Conservation (phyloP, 768 basidiomycete genomes). For the Naganishia vishniacii region DNA sequence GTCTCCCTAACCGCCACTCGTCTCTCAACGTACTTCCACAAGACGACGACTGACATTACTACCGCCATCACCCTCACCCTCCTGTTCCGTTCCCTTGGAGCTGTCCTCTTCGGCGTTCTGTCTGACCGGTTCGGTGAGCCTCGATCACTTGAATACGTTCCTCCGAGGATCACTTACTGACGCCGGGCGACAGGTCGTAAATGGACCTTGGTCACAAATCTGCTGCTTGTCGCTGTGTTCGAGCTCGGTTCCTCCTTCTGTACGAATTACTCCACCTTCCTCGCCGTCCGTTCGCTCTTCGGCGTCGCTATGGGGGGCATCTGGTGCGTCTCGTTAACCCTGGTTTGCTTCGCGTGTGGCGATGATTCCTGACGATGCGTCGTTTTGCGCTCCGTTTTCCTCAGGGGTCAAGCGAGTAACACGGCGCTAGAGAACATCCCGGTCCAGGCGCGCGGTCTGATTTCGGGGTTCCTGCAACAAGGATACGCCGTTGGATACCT, state of each 20-base stretch:
- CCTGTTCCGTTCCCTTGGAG: constrained; percentile 70
- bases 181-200: constrained; percentile 89
- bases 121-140: too few species aligned
- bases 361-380: too few species aligned
- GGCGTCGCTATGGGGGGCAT: constrained; percentile 52
- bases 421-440: constrained; percentile 86
- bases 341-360: too few species aligned
- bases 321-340: too few species aligned
- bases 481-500: constrained; percentile 81
- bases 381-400: too few species aligned
- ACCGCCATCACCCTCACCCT: constrained; percentile 85
- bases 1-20: constrained; percentile 51
- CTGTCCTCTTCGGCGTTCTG: constrained; percentile 61
- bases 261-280: constrained; percentile 71
- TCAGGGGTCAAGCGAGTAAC: constrained; percentile 48
- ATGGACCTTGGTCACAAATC: constrained; percentile 60
- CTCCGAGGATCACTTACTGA: constrained; percentile 54
- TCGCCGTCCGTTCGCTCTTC: constrained; percentile 64
- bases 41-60: constrained; percentile 50
- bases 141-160: too few species aligned
- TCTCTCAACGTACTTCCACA: constrained; percentile 42
- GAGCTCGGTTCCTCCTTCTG: constrained; percentile 78
- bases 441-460: constrained; percentile 75
- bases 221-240: constrained; percentile 48
- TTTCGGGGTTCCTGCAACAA: constrained; percentile 77